A percentile compares a stretch with the other conserved stretches of the same genome.
These are phyloP conservation scores for Scedosporium aurantiacum DNA, from an alignment of 2,329 filamentous ascomycete genomes.

Conservation along the genomic window DNA sequence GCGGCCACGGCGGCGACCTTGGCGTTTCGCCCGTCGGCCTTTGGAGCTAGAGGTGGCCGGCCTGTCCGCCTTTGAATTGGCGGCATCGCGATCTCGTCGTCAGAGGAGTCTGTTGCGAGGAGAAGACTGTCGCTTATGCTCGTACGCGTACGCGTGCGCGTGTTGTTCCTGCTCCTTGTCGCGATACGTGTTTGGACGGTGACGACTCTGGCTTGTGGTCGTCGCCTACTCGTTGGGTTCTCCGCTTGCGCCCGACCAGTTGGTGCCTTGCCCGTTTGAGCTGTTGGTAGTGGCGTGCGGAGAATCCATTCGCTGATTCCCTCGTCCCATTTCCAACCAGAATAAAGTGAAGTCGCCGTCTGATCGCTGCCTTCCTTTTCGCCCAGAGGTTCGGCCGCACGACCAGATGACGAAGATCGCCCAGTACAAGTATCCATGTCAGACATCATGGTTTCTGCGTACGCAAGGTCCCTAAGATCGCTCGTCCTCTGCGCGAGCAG, in stretches of 20 bases:
- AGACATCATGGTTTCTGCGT: conserved; percentile 33
- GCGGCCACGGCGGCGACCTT: background rate
- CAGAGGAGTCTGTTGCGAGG: background rate
- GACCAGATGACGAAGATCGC: background rate
- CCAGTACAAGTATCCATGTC: background rate
- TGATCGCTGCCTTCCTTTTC: background rate
- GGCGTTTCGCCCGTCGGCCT: background rate
- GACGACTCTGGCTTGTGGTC: background rate
- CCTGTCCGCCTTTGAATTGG: background rate
- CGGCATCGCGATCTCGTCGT: background rate
- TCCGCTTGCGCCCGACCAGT: background rate
- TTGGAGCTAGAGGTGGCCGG: background rate
- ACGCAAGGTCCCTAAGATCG: conserved; percentile 40
- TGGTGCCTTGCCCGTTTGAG: background rate
- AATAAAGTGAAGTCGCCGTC: background rate
- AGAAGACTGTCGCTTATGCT: background rate
- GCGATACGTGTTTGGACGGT: background rate
- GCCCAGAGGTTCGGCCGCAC: background rate
- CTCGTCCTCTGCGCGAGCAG: conserved; percentile 39
- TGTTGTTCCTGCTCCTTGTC: background rate
- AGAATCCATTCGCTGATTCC: conserved; percentile 8
- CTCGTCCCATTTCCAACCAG: conserved; percentile 7
- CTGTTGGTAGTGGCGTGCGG: background rate
- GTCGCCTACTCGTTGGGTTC: background rate
- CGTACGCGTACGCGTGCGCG: background rate